Evolutionary conservation across 805 yeast species (phyloP).

Genomic region (Spathaspora sp.): DNA sequence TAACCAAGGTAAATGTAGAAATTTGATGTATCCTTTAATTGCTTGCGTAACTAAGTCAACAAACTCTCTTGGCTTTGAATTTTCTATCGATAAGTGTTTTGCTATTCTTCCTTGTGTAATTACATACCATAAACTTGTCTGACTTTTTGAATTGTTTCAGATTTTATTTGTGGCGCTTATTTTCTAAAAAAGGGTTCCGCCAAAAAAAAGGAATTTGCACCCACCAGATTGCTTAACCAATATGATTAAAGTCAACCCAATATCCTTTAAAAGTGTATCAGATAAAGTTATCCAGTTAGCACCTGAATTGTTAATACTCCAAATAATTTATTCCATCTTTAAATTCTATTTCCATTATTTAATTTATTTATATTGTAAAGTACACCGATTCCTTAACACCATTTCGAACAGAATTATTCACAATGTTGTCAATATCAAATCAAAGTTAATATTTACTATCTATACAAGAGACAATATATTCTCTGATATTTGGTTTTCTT

Average conservation of each 20-base stretch:
- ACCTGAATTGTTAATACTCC: not conserved
- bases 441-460: not conserved
- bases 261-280: not conserved
- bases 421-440: not conserved
- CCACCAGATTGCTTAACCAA: not conserved
- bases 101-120: too few relatives aligned
- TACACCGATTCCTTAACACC: not conserved
- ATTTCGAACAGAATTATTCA: not conserved
- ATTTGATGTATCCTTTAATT: too few relatives aligned
- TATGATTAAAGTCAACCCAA: not conserved
- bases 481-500: slow-evolving; percentile 4
- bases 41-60: too few relatives aligned
- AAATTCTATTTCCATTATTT: slow-evolving; percentile 5
- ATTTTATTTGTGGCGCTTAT: not conserved
- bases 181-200: not conserved
- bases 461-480: not conserved
- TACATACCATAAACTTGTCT: too few relatives aligned
- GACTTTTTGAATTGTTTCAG: not conserved
- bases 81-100: too few relatives aligned
- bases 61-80: too few relatives aligned
- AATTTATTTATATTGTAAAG: not conserved
- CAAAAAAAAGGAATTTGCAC: not conserved
- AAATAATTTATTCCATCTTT: not conserved
- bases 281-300: not conserved
- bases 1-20: too few relatives aligned